Percentiles rank a stretch among this genome's conserved stretches.
phyloP scores from a whole-genome alignment of 768 basidiomycete species.

The Lepiota venenata region DNA sequence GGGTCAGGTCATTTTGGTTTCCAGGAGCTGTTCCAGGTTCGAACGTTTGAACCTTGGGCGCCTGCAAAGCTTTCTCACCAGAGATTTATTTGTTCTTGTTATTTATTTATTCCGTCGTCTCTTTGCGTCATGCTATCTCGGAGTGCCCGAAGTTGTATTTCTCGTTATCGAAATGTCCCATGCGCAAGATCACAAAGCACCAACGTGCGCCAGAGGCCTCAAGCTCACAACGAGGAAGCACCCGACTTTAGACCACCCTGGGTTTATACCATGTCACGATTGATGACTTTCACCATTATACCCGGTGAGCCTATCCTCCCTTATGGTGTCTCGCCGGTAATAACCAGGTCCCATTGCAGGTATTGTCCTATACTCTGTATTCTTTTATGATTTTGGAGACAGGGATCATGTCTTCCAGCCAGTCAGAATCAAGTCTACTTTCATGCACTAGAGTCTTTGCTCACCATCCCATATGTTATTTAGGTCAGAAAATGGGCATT shows the following conservation, averaged over 20 bases:
- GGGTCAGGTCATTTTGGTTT: too few species aligned
- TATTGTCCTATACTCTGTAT: slow-evolving; percentile 51
- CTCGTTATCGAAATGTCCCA: neutral
- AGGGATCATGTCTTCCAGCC: slow-evolving; percentile 68
- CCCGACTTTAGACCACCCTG: slow-evolving; percentile 58
- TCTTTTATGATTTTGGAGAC: slow-evolving; percentile 68
- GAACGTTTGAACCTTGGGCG: too few species aligned
- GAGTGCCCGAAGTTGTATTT: neutral
- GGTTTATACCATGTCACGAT: slow-evolving; percentile 50
- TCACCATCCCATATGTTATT: neutral
- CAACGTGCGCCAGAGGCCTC: neutral
- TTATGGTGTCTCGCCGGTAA: neutral
- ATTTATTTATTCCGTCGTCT: too few species aligned
- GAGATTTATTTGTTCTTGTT: too few species aligned
- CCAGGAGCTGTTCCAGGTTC: too few species aligned
- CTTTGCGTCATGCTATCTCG: too few species aligned
- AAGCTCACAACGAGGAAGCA: slow-evolving; percentile 13
- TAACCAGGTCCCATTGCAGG: slow-evolving; percentile 28
- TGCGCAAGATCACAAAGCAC: neutral
- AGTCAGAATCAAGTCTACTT: slow-evolving; percentile 33
- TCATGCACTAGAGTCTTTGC: neutral
- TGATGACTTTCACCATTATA: slow-evolving; percentile 52
- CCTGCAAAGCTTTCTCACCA: too few species aligned
- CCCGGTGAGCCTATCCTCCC: slow-evolving; percentile 39
- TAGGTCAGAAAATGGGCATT: slow-evolving; percentile 60